Conservation (phyloP, 2,329 filamentous ascomycete species). For the Arthrobotrys sphaeroides region DNA sequence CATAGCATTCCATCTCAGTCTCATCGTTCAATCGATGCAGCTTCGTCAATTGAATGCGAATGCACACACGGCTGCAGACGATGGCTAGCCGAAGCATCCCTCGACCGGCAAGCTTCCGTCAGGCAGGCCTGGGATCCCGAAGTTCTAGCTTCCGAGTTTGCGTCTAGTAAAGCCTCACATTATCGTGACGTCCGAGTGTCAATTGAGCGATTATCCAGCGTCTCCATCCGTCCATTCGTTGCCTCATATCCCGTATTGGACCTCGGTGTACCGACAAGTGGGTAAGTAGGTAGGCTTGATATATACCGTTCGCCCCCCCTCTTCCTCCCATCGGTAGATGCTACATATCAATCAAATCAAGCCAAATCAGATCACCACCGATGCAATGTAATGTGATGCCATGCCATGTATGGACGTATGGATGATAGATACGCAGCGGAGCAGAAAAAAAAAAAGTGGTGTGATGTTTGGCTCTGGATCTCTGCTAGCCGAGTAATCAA, state of each 20-base stretch:
- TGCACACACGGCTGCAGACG: not conserved
- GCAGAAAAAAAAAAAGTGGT: conserved; percentile 29
- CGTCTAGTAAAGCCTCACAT: conserved; percentile 31
- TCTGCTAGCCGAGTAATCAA: conserved; percentile 1
- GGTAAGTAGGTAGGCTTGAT: too few relatives aligned
- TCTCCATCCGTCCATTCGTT: not conserved
- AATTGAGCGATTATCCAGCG: conserved; percentile 20
- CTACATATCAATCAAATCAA: not conserved
- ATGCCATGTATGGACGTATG: not conserved
- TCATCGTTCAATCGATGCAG: too few relatives aligned
- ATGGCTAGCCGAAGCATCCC: not conserved
- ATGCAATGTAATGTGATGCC: not conserved
- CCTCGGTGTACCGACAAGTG: too few relatives aligned
- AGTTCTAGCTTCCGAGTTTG: conserved; percentile 36
- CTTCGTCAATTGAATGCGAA: not conserved
- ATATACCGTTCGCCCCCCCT: not conserved
- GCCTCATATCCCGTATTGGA: not conserved
- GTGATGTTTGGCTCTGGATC: conserved; percentile 35
- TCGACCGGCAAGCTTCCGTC: conserved; percentile 38
- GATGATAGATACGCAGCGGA: not conserved
- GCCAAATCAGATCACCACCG: not conserved
- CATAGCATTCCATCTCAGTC: not conserved
- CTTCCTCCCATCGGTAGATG: not conserved
- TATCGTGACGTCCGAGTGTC: conserved; percentile 6
- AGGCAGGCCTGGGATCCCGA: conserved; percentile 29